Evolutionary conservation across 495 filamentous ascomycete species (phyloP), one percentile per base, ranked within the genome.

Genomic region (Daldinia vernicosa): DNA sequence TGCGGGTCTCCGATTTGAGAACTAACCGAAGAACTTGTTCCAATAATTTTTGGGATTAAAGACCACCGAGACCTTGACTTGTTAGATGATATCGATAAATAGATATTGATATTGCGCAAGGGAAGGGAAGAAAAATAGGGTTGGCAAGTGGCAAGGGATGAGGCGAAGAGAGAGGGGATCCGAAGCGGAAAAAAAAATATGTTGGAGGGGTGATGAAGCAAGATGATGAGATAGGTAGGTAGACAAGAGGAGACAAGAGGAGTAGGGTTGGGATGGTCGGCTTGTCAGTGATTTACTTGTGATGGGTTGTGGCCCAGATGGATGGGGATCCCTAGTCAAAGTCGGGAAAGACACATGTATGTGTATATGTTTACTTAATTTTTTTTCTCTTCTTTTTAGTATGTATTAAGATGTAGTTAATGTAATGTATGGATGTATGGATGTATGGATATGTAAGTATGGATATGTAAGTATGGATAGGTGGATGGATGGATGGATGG

Each of bases 221-320:
- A 66, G 65, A 75, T 75, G 69, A 69, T 72, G 72, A 72, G 72
- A 75, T 69, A 66, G 60, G 61, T 73, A 70, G 66, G 70, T 72
- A 65, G 65, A 56, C 45, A 63, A 56, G 67, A 59, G 56, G 59
- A 67, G 63, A n/a, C n/a, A n/a, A n/a, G n/a, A n/a, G n/a, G n/a
- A n/a, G 50, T 69, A 66, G 47, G 63, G 65, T 69, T 71, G 65
- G 72, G 61, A 75, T 61, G 68, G 54, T 39, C 72, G 69, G 70
- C 60, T 69, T 71, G 68, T 67, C 61, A 72, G 64, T 60, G 65
- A 72, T 64, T 64, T 66, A 71, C 70, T 62, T 58, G 61, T 62
- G 72, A 75, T 66, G 68, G 72, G 59, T 57, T 57, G 54, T n/a
- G 54, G 39, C 12, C 33, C 57, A 62, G 63, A 64, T 67, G 28